Conservation (phyloP, 2,329 filamentous ascomycete species). For the Aureobasidium sp. region DNA sequence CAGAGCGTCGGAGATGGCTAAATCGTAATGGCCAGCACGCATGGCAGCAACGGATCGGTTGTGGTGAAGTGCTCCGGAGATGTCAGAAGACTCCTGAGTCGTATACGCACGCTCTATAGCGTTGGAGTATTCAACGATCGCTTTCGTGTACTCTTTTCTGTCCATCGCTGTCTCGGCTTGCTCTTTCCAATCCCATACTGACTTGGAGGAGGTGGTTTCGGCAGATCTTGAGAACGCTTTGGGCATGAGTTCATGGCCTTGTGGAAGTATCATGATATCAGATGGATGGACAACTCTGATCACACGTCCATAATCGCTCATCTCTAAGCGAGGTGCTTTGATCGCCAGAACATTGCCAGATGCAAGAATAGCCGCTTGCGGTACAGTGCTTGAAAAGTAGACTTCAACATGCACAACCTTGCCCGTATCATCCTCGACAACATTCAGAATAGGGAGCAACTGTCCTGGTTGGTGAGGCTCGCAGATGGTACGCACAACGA, state of each 20-base stretch:
- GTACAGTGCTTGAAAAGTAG: neutral
- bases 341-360: neutral
- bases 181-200: neutral
- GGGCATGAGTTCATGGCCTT: neutral
- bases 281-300: neutral
- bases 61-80: neutral
- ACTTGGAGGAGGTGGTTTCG: neutral
- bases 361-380: neutral
- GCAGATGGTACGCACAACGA: neutral
- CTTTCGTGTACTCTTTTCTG: neutral
- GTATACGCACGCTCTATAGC: neutral
- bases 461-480: neutral
- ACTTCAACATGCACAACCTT: neutral
- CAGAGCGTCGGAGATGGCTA: neutral
- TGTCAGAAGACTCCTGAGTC: neutral
- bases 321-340: neutral
- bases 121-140: neutral
- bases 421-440: neutral
- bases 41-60: neutral
- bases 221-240: neutral
- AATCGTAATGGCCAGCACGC: neutral
- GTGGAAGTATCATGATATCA: neutral
- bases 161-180: neutral
- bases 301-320: neutral
- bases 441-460: neutral